These are phyloP conservation scores for Lactifluus subvellereus DNA, from an alignment of 768 basidiomycete species.

Conservation along the genomic window DNA sequence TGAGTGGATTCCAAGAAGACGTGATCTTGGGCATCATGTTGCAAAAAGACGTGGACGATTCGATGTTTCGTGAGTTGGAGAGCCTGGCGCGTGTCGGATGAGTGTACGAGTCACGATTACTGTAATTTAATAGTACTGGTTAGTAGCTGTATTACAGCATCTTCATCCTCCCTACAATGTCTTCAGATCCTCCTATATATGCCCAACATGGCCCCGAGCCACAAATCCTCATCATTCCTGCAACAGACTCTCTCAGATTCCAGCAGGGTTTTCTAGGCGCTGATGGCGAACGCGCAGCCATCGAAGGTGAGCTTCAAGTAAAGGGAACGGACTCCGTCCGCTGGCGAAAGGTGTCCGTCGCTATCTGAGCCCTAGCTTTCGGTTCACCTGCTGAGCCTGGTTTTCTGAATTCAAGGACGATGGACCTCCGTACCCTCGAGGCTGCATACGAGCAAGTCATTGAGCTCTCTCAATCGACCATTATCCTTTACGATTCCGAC, in stretches of 20 bases:
- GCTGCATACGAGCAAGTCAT: slow-evolving; percentile 54
- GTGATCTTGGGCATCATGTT: slow-evolving; percentile 66
- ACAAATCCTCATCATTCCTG: slow-evolving; percentile 72
- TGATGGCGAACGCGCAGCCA: slow-evolving; percentile 73
- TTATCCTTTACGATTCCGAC: slow-evolving; percentile 48
- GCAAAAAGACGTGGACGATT: slow-evolving; percentile 64
- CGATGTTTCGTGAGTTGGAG: slow-evolving; percentile 74
- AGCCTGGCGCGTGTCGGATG: slow-evolving; percentile 68
- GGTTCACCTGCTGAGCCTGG: slow-evolving; percentile 21
- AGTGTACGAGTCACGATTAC: not conserved
- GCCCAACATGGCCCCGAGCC: slow-evolving; percentile 31
- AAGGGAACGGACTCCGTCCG: slow-evolving; percentile 56
- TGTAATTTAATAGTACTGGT: slow-evolving; percentile 10
- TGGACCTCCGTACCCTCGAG: slow-evolving; percentile 64
- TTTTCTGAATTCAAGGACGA: slow-evolving; percentile 40
- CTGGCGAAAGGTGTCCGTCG: slow-evolving; percentile 69
- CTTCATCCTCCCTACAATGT: not conserved
- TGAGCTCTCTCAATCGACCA: slow-evolving; percentile 55
- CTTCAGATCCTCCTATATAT: slow-evolving; percentile 23
- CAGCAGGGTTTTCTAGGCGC: slow-evolving; percentile 84
- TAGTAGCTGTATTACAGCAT: not conserved
- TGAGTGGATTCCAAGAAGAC: slow-evolving; percentile 64
- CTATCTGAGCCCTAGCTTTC: slow-evolving; percentile 12
- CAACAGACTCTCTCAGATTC: slow-evolving; percentile 64
- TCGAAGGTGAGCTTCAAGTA: slow-evolving; percentile 84